Base-by-base conservation (phyloP, 2,329 filamentous ascomycete species). In the Knoxdaviesia capensis region DNA sequence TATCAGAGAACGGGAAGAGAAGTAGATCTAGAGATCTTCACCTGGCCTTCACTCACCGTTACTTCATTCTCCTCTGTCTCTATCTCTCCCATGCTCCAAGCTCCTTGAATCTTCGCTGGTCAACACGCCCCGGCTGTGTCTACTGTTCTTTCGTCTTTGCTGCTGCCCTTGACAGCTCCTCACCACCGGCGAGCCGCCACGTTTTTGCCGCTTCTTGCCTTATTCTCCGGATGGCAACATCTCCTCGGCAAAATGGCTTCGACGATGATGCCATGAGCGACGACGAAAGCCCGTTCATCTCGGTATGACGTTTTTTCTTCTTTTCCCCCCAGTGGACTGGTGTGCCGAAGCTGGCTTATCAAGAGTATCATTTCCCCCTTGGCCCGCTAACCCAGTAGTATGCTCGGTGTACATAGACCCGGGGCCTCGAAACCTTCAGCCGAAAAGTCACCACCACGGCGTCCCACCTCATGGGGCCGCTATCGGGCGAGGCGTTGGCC, bases 361-460 rank as follows among this genome's bases (percentile, higher is more conserved):
- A 20, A 20, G 20, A 20, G 20, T 20, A 20, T 3, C 5, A 20
- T 37, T 39, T 31, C 20, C 28, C n/a, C 6, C 38, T 11, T n/a
- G 28, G n/a, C n/a, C 38, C 38, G 38, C 38, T 40, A 40, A 40
- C 38, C 8, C 38, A 33, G 20, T 2, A 20, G 20, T 20, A 20
- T 20, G 20, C 20, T 20, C 20, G 20, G 7, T 30, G 45, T 47
- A 44, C 48, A 40, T 53, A 94, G 86, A 77, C 84, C 43, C 80
- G 85, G 52, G 83, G 90, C 49, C 66, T 96, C 52, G 87, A 94
- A 63, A 82, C 84, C 43, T 94, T 98, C 60, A 77, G 86, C 50
- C 78, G 88, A 55, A 98, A 94, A 62, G 86, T 96, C 48, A 90
- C 87, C 31, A 85, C 85, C 31, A 96, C 90, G 20, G 90, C 90